Evolutionary conservation across 108 stramenopile genomes (phyloP).

Genomic region (Nitzschia sp.): DNA sequence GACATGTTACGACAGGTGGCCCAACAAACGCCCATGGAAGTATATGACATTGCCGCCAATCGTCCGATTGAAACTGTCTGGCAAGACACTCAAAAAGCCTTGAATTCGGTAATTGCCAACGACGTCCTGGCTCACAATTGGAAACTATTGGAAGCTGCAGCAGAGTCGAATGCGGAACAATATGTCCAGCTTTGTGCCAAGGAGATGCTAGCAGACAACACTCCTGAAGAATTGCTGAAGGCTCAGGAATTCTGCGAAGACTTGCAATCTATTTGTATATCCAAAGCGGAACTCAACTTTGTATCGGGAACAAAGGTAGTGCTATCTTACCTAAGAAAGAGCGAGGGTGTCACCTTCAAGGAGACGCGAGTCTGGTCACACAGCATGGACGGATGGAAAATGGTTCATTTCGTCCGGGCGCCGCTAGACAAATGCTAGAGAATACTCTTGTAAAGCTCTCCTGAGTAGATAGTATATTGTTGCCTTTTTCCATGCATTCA

Average conservation of each 20-base stretch:
- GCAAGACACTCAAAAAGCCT: constrained; percentile 60
- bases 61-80: constrained; percentile 76
- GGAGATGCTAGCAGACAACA: constrained; percentile 33
- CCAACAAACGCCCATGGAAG: constrained; percentile 34
- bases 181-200: constrained; percentile 46
- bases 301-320: constrained; percentile 64
- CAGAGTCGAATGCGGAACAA: constrained; percentile 33
- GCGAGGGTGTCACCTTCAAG: constrained; percentile 25
- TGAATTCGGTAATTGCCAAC: constrained; percentile 66
- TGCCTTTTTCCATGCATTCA: too few relatives aligned
- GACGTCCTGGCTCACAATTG: constrained; percentile 74
- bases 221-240: constrained; percentile 20
- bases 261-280: constrained; percentile 3
- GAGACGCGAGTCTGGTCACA: constrained; percentile 62
- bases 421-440: not conserved
- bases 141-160: constrained; percentile 49
- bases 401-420: constrained; percentile 51
- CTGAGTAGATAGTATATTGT: too few relatives aligned
- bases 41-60: constrained; percentile 67
- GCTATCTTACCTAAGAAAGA: constrained; percentile 57
- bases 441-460: too few relatives aligned
- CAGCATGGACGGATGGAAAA: constrained; percentile 50
- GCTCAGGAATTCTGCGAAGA: constrained; percentile 26
- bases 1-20: constrained; percentile 51
- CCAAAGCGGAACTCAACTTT: constrained; percentile 39